These are phyloP conservation scores for Suillus bovinus DNA, from an alignment of 768 basidiomycete genomes.

Conservation along the genomic window DNA sequence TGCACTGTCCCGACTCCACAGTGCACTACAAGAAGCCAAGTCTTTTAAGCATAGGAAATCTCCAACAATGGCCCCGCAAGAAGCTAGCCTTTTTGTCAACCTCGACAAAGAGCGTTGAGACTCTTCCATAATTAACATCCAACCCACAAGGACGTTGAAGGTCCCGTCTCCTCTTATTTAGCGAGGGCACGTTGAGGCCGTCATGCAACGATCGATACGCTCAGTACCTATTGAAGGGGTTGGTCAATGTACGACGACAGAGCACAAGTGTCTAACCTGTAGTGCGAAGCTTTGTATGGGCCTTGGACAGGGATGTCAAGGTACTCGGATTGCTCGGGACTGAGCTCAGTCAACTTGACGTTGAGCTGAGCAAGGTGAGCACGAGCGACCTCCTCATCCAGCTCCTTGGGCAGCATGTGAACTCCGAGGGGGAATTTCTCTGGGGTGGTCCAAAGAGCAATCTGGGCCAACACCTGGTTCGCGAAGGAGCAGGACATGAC, in stretches of 20 bases:
- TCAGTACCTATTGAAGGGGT: constrained; percentile 30
- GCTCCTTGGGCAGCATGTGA: constrained; percentile 97
- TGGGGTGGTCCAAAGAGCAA: constrained; percentile 94
- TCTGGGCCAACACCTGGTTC: constrained; percentile 98
- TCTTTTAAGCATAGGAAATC: constrained; percentile 18
- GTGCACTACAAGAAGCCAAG: constrained; percentile 15
- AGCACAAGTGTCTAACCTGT: constrained; percentile 44
- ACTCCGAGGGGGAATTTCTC: constrained; percentile 95
- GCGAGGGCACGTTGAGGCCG: constrained; percentile 83
- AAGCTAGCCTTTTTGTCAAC: constrained; percentile 19
- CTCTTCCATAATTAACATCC: constrained; percentile 53
- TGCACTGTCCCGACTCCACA: constrained; percentile 15
- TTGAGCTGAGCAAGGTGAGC: constrained; percentile 90
- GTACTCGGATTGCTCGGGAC: constrained; percentile 78
- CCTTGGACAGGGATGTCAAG: constrained; percentile 87
- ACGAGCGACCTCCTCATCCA: constrained; percentile 98
- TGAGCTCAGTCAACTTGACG: constrained; percentile 87
- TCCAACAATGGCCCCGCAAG: constrained; percentile 4
- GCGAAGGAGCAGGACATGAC: constrained; percentile 99
- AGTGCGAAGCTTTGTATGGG: constrained; percentile 73
- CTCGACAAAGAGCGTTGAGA: constrained; percentile 44
- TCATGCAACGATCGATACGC: constrained; percentile 31
- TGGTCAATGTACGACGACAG: neutral
- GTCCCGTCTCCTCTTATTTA: constrained; percentile 56
- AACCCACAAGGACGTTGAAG: constrained; percentile 60